Evolutionary conservation across 2,329 filamentous ascomycete genomes (phyloP), one percentile per base, ranked within the genome.

Genomic region (Beauveria pseudobassiana): DNA sequence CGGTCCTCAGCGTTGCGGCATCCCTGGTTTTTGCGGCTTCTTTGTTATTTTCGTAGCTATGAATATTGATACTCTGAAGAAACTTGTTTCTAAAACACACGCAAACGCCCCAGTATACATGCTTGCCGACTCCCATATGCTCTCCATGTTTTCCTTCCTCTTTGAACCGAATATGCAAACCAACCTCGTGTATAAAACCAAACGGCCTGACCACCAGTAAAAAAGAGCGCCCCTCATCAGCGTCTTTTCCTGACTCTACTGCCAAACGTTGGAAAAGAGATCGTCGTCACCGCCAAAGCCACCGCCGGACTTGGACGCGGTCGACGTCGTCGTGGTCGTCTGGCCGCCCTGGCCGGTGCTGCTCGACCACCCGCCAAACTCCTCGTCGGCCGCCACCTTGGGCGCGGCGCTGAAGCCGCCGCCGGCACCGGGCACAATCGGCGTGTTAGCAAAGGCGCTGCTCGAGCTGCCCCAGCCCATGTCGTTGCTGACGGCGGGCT

Each of bases 341-440:
- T 75, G 45, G 16, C 56, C 48, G 16, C 71, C 1, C 79, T 76
- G 43, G 76, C 79, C 68, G 67, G 82, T 69, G 83, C 87, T 77
- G 81, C 91, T 96, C 53, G 90, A 87, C 93, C 93, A 98, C 14
- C 93, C 93, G 22, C 93, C 93, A 77, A 97, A 98, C 71, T 98
- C 93, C 74, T 98, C 93, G 69, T 98, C 93, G 0, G 90, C 89
- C 42, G 89, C 82, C 2, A 96, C 89, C 69, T 88, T 87, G 26
- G 90, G 86, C 46, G 79, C 77, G 60, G 78, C 71, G 59, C 79
- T 83, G 74, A 90, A 88, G 6, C 88, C 88, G 26, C 88, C 87
- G 66, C 82, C 82, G 0, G 83, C 77, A 1, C 84, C 82, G 2
- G 83, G 82, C 22, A 88, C 79, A 71, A 87, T 85, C 55, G 84